phyloP scores from a whole-genome alignment of 352 stramenopile genomes.

The Phytophthora fragariaefolia region DNA sequence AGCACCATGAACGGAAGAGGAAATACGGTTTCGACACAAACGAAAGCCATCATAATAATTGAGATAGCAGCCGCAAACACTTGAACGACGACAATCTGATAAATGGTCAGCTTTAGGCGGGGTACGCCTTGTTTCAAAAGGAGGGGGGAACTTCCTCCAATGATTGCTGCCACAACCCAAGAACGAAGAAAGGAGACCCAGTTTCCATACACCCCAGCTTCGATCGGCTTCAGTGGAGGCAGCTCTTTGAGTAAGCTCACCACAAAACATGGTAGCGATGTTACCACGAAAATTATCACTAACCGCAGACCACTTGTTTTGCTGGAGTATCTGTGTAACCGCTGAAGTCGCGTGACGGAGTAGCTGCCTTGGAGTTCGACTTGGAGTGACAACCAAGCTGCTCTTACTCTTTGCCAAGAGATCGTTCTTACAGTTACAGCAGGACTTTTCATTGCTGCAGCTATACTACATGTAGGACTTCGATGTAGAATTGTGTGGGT shows the following conservation, averaged over 20 bases:
- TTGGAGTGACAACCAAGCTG: neutral
- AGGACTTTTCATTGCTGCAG: too few relatives aligned
- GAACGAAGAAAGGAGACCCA: constrained; percentile 7
- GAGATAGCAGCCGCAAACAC: neutral
- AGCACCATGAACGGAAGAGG: neutral
- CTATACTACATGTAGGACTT: too few relatives aligned
- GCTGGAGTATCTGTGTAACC: neutral
- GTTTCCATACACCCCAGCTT: neutral
- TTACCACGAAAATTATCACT: neutral
- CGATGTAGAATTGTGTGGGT: too few relatives aligned
- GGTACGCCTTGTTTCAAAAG: neutral
- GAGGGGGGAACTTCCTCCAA: neutral
- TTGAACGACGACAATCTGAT: neutral
- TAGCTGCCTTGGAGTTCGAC: neutral
- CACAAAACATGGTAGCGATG: neutral
- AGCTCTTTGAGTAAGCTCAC: neutral
- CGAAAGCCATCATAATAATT: neutral
- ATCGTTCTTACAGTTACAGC: too few relatives aligned
- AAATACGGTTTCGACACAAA: neutral
- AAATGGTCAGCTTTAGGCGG: neutral
- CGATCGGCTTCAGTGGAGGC: neutral
- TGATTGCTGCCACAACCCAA: neutral
- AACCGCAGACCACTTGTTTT: neutral
- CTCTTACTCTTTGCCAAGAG: neutral
- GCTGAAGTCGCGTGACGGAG: neutral